These are phyloP conservation scores for Graphilbum sp. DNA, from an alignment of 2,329 filamentous ascomycete species.

Conservation along the genomic window DNA sequence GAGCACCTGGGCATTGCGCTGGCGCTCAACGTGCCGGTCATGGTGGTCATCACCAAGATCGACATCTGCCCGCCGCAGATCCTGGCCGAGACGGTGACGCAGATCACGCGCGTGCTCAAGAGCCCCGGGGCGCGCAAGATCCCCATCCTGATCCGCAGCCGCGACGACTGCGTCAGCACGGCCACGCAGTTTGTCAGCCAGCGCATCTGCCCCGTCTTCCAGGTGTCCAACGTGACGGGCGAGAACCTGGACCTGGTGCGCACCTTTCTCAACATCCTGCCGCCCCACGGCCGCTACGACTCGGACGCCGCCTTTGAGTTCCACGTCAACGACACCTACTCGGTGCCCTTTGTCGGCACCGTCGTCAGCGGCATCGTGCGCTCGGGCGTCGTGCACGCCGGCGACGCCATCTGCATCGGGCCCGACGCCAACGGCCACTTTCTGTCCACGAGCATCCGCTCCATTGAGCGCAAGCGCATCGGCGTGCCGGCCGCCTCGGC, in stretches of 20 bases:
- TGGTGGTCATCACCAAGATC: conserved; percentile 96
- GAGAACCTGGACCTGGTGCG: conserved; percentile 80
- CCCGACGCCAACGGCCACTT: conserved; percentile 87
- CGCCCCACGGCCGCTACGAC: conserved; percentile 88
- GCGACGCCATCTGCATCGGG: conserved; percentile 78
- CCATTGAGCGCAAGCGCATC: conserved; percentile 89
- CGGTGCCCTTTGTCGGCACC: conserved; percentile 89
- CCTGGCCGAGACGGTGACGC: conserved; percentile 78
- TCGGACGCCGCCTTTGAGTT: conserved; percentile 81
- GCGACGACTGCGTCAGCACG: conserved; percentile 85
- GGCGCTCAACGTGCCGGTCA: conserved; percentile 88
- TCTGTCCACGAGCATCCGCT: conserved; percentile 68
- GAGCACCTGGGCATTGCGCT: conserved; percentile 92
- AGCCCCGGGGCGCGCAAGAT: conserved; percentile 89
- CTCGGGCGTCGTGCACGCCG: conserved; percentile 69
- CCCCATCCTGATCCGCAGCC: conserved; percentile 83
- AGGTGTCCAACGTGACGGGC: conserved; percentile 95
- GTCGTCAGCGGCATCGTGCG: conserved; percentile 93
- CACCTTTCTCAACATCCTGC: conserved; percentile 86
- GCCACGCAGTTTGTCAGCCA: conserved; percentile 91
- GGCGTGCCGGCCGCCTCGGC: conserved; percentile 74
- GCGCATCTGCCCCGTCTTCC: conserved; percentile 91
- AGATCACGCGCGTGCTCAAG: conserved; percentile 85
- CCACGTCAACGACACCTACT: conserved; percentile 93
- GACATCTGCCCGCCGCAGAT: conserved; percentile 96